Evolutionary conservation across 176 grass and related monocot genomes (phyloP), one percentile per base, ranked within the genome.

Genomic region (maize (Zea mays)): DNA sequence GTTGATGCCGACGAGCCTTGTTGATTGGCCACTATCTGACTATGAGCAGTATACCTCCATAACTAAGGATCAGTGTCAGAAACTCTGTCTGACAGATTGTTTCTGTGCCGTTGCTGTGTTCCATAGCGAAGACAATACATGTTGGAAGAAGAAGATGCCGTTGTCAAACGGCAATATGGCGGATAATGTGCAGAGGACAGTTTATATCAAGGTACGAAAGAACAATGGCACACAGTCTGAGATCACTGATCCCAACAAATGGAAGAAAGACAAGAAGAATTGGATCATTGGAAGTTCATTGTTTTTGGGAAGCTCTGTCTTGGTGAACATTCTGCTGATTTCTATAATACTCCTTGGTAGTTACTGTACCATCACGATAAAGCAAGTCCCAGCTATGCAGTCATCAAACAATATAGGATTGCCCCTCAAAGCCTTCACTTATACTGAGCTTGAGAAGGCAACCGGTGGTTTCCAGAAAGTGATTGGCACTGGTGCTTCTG

Each of bases 141-240:
- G 87, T 48, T 86, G 67, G 62, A 93, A 93, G 77, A 93, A 87
- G 39, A 93, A 79, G 63, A 44, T 72, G 4, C 91, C 91, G 7
- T 56, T 93, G 39, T 79, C 91, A 6, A 87, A 90, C 37, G 91
- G 91, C 1, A 51, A 3, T 5, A 82, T 21, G 40, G 48, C 11
- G 0, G 11, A 16, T 17, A 21, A 7, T 17, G 51, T 75, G 2
- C 8, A 81, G 1, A 41, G 62, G 13, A 82, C 8, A 5, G 0
- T 74, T 11, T 10, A 85, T 4, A 19, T 93, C 20, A 93, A 90
- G 50, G 63, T 93, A 8, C 79, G 67, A 15, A 81, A 42, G 34
- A 27, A 70, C 47, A 93, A 87, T 27, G 27, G 27, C 27, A 12
- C 81, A 16, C 56, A 48, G 10, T 4, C 13, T 3, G 10, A 37